Conservation (phyloP, 2,329 filamentous ascomycete genomes). For the Didymella arachidicola region DNA sequence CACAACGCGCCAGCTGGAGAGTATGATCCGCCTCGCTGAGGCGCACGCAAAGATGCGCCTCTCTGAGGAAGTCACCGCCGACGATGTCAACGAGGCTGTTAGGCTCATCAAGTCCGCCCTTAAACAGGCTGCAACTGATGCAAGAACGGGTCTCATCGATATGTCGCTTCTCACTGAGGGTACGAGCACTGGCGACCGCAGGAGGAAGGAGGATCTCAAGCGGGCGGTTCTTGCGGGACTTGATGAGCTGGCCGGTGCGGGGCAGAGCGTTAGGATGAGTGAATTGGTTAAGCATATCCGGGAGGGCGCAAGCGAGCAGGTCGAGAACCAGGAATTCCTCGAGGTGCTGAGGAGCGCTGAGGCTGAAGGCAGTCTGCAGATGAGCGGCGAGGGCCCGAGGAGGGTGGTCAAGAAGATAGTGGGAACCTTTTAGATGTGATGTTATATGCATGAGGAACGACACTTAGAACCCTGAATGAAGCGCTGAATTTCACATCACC, state of each 20-base stretch:
- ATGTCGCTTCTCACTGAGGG: slow-evolving; percentile 96
- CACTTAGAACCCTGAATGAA: neutral
- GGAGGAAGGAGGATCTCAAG: slow-evolving; percentile 84
- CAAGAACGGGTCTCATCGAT: slow-evolving; percentile 89
- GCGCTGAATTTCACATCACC: neutral
- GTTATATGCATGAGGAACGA: neutral
- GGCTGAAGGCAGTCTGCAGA: slow-evolving; percentile 80
- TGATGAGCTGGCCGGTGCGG: slow-evolving; percentile 75
- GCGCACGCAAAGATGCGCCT: slow-evolving; percentile 98
- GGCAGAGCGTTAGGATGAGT: slow-evolving; percentile 72
- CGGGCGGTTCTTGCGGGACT: slow-evolving; percentile 75
- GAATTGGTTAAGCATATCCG: slow-evolving; percentile 77
- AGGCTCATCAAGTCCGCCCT: slow-evolving; percentile 91
- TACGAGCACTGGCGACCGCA: slow-evolving; percentile 86
- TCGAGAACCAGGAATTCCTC: slow-evolving; percentile 82
- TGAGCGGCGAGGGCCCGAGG: slow-evolving; percentile 84
- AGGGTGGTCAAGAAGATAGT: slow-evolving; percentile 78
- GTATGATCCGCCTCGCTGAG: slow-evolving; percentile 96
- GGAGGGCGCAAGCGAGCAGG: slow-evolving; percentile 63
- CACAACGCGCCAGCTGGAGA: slow-evolving; percentile 94
- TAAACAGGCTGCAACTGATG: slow-evolving; percentile 96
- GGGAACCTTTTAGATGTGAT: slow-evolving; percentile 28
- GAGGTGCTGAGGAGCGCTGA: slow-evolving; percentile 83
- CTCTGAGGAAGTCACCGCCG: slow-evolving; percentile 73
- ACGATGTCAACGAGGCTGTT: slow-evolving; percentile 89